Evolutionary conservation across 1,139 yeast genomes (phyloP).

Genomic region (Kodamaea suecica): DNA sequence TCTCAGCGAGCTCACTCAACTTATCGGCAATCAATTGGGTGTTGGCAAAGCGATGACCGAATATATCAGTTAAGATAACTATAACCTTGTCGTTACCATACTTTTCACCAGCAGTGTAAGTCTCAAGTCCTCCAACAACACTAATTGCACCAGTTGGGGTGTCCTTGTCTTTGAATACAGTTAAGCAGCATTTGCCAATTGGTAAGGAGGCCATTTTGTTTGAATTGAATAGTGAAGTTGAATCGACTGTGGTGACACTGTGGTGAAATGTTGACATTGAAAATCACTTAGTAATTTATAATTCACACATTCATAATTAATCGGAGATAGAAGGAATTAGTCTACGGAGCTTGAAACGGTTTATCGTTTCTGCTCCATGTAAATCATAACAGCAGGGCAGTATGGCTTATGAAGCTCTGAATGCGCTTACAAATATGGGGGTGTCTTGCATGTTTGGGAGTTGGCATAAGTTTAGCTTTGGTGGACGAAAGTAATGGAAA

Average conservation of each 20-base stretch:
- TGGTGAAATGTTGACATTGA: no score
- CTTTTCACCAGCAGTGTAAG: conserved; percentile 19
- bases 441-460: no score
- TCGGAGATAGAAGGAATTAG: no score
- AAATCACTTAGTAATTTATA: no score
- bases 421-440: no score
- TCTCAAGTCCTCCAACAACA: conserved; percentile 17
- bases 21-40: conserved; percentile 23
- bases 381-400: no score
- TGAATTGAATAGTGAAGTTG: not conserved
- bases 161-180: conserved; percentile 19
- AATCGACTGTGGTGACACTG: not conserved
- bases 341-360: no score
- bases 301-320: no score
- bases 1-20: conserved; percentile 25
- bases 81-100: conserved; percentile 13
- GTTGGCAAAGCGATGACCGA: conserved; percentile 20
- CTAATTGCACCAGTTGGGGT: conserved; percentile 16
- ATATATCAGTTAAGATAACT: conserved; percentile 20
- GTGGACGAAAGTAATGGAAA: no score
- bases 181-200: conserved; percentile 33
- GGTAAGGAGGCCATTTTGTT: conserved; percentile 54
- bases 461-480: no score
- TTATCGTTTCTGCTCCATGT: no score
- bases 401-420: no score